Evolutionary conservation across 2,329 filamentous ascomycete genomes (phyloP), one percentile per base, ranked within the genome.

Genomic region (Aspergillus spinulosporus): DNA sequence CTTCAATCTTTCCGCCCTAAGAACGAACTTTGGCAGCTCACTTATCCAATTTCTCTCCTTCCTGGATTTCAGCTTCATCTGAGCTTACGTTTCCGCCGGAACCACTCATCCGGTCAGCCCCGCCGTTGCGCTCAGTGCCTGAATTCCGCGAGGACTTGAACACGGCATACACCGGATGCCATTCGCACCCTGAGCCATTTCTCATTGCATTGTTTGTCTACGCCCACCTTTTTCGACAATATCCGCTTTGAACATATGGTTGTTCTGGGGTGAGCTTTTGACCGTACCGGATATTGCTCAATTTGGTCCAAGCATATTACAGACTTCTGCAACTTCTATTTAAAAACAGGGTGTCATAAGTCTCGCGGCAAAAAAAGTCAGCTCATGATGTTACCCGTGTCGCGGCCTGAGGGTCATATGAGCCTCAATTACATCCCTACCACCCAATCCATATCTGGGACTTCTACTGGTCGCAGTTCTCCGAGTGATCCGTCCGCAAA

Each of bases 301-400:
- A 37, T 29, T 28, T 39, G 42, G 47, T 50, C 49, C 50, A 39
- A 31, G 31, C 32, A 52, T 51, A 34, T 54, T 28, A 44, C 49
- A 36, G 45, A 47, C 47, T 8, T 51, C 36, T 45, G 36, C 45
- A 40, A 28, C 44, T 53, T 51, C 48, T 49, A 21, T 21, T 21
- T 56, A 21, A 40, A 28, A 49, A 7, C 39, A 32, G n/a, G 37
- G 6, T 14, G 15, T 49, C 56, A 61, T 61, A 57, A 64, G 55
- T 26, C 42, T 44, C 12, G 49, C 64, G 64, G 62, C 21, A 21
- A 59, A 57, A 64, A 61, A 62, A 60, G 59, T 61, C 90, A 92
- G 92, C 92, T 81, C 84, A 92, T 93, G 92, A 96, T 96, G 92
- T 89, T 90, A 82, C 90, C 84, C 78, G 73, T 79, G 57, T 82